Evolutionary conservation across 1,284 basidiomycete species (phyloP).

Genomic region (Coriolopsis trogii): DNA sequence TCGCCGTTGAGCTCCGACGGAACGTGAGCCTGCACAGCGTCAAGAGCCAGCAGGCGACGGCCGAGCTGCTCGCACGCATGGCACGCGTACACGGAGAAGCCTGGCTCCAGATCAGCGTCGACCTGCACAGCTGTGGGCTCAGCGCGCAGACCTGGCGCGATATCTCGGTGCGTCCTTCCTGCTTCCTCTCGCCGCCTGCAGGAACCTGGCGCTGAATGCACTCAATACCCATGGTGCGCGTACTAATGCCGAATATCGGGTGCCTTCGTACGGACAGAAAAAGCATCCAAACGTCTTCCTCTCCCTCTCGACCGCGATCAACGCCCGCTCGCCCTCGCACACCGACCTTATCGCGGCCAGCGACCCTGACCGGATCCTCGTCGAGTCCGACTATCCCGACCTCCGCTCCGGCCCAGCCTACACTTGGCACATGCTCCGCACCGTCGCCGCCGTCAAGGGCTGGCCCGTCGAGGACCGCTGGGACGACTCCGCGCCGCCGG

Average conservation of each 20-base stretch:
- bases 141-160: constrained; percentile 68
- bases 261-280: constrained; percentile 44
- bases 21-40: constrained; percentile 84
- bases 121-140: constrained; percentile 79
- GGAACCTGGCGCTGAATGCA: no score
- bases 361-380: constrained; percentile 64
- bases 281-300: constrained; percentile 71
- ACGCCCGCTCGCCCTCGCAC: constrained; percentile 64
- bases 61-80: constrained; percentile 62
- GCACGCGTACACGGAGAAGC: constrained; percentile 47
- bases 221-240: not conserved
- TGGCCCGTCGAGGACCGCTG: constrained; percentile 70
- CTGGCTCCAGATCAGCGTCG: constrained; percentile 68
- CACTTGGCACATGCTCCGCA: constrained; percentile 73
- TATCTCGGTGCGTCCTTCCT: constrained; percentile 57
- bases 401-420: constrained; percentile 51
- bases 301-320: constrained; percentile 80
- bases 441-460: constrained; percentile 62
- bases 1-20: constrained; percentile 72
- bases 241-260: not conserved
- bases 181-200: not conserved
- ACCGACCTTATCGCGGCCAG: constrained; percentile 60
- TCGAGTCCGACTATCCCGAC: constrained; percentile 76
- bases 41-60: constrained; percentile 65
- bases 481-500: constrained; percentile 37